Base-by-base conservation (phyloP, 225 moss, liverwort and hornwort genomes). In the Climacium dendroides region DNA sequence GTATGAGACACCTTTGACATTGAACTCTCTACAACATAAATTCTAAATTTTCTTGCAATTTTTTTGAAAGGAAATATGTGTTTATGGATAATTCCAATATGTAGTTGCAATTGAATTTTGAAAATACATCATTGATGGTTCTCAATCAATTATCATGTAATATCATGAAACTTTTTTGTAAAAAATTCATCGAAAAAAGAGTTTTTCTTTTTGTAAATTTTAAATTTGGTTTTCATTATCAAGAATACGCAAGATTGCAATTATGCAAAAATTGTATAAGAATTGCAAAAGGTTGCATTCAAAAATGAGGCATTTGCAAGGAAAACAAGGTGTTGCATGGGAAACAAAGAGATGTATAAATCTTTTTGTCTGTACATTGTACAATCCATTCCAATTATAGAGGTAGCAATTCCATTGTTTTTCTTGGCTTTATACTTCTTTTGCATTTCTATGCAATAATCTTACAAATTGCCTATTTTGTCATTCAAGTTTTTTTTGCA, bases 361-460 rank as follows among this genome's bases (percentile, higher is more conserved):
- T 69, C 24, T 69, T 37, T 67, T 12, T 67, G 14, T 14, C 13
- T 8, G 7, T 2, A 1, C 37, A 13, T 67, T 24, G 13, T 66
- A 4, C 0, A n/a, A 0, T 19, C 0, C 2, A 1, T 0, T 65
- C 11, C 6, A 22, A n/a, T n/a, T n/a, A n/a, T n/a, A n/a, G n/a
- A n/a, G n/a, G n/a, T n/a, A n/a, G n/a, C n/a, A n/a, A n/a, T n/a
- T n/a, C n/a, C n/a, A n/a, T n/a, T n/a, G n/a, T n/a, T n/a, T n/a
- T n/a, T n/a, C n/a, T n/a, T n/a, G n/a, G n/a, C n/a, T n/a, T n/a
- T n/a, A n/a, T n/a, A n/a, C n/a, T n/a, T n/a, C n/a, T n/a, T n/a
- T n/a, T n/a, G n/a, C n/a, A n/a, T n/a, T n/a, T n/a, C n/a, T n/a
- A n/a, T n/a, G n/a, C n/a, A n/a, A 66, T 22, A 37, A 37, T 67